Evolutionary conservation across 305 asterid genomes (phyloP).

Genomic region (Euphrasia arctica): DNA sequence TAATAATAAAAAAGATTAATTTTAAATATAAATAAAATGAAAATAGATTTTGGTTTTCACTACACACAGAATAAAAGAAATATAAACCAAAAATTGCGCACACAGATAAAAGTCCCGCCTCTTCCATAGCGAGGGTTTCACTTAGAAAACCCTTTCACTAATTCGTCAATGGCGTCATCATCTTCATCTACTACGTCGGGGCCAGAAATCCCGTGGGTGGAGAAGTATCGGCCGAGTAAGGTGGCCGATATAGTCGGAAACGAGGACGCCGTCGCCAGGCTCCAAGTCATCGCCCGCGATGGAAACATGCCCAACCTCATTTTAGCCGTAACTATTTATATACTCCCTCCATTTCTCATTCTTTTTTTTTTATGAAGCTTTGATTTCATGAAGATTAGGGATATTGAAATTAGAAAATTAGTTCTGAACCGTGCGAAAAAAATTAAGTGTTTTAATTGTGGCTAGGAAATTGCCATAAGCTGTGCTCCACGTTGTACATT

Average conservation of each 20-base stretch:
- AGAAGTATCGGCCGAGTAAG: constrained; percentile 67
- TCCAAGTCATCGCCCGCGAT: constrained; percentile 74
- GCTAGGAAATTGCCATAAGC: not conserved
- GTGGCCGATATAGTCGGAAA: constrained; percentile 82
- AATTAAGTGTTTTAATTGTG: too few species aligned
- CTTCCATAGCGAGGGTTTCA: not conserved
- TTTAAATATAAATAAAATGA: too few species aligned
- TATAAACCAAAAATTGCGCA: not conserved
- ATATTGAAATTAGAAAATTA: not conserved
- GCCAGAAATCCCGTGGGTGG: constrained; percentile 84
- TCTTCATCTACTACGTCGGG: constrained; percentile 46
- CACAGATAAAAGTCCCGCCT: not conserved
- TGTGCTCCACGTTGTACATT: not conserved
- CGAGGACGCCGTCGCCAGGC: constrained; percentile 74
- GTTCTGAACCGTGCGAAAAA: not conserved
- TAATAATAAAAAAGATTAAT: too few species aligned
- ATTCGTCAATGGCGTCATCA: constrained; percentile 42
- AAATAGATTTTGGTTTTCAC: too few species aligned
- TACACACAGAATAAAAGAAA: too few species aligned
- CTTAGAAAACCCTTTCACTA: not conserved
- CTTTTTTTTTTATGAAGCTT: not conserved
- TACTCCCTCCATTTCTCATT: not conserved
- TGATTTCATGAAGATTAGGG: not conserved
- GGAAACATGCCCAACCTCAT: constrained; percentile 89
- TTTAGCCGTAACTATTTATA: constrained; percentile 42